Conservation (phyloP, 2,329 filamentous ascomycete species). For the Trichophyton schoenleinii region DNA sequence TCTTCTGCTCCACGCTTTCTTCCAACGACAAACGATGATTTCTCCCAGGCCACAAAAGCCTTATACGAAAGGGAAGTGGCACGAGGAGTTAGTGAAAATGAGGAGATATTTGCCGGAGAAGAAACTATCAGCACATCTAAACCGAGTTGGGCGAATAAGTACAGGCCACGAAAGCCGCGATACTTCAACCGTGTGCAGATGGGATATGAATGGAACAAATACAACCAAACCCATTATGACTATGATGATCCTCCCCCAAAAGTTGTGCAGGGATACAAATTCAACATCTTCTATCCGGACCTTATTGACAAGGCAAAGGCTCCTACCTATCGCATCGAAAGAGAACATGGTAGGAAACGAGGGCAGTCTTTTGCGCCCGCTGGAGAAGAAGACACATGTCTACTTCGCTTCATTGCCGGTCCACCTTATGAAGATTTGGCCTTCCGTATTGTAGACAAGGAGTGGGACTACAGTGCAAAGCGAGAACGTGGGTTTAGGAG, state of each 20-base stretch:
- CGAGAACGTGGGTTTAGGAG: slow-evolving; percentile 88
- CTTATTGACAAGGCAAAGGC: slow-evolving; percentile 90
- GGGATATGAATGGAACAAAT: slow-evolving; percentile 99
- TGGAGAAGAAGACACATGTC: slow-evolving; percentile 90
- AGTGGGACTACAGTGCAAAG: slow-evolving; percentile 98
- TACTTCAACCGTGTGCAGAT: slow-evolving; percentile 98
- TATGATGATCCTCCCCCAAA: slow-evolving; percentile 96
- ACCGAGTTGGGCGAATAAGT: slow-evolving; percentile 71
- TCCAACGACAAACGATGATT: slow-evolving; percentile 58
- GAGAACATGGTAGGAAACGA: slow-evolving; percentile 75
- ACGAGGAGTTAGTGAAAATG: slow-evolving; percentile 79
- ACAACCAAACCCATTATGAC: slow-evolving; percentile 99
- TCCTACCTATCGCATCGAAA: slow-evolving; percentile 89
- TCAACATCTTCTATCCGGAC: slow-evolving; percentile 98
- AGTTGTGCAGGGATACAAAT: slow-evolving; percentile 97
- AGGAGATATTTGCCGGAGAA: slow-evolving; percentile 89
- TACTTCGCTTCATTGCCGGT: slow-evolving; percentile 90
- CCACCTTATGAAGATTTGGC: slow-evolving; percentile 94
- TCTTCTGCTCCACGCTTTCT: slow-evolving; percentile 57
- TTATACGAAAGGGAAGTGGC: slow-evolving; percentile 88
- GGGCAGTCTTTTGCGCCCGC: slow-evolving; percentile 89
- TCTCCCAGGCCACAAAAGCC: slow-evolving; percentile 74
- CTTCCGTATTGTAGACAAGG: slow-evolving; percentile 92
- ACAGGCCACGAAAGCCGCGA: slow-evolving; percentile 78
- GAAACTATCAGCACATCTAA: slow-evolving; percentile 58